Evolutionary conservation across 2,329 filamentous ascomycete species (phyloP).

Genomic region (Pseudogymnoascus verrucosus): DNA sequence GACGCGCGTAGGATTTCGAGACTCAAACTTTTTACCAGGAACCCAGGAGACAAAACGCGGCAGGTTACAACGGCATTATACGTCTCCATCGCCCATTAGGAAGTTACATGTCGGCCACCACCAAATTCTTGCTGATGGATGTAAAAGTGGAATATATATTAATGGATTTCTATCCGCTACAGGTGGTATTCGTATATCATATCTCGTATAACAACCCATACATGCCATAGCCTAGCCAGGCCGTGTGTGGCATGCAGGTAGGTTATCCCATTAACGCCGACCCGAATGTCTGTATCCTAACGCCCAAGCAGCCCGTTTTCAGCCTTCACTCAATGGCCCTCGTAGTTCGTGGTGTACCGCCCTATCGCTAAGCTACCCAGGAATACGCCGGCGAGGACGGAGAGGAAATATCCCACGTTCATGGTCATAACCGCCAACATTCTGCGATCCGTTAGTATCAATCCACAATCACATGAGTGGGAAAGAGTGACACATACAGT

Average conservation of each 20-base stretch:
- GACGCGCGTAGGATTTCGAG: neutral
- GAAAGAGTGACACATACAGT: conserved; percentile 53
- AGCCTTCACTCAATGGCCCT: neutral
- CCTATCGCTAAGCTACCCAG: conserved; percentile 63
- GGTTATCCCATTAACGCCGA: conserved; percentile 1
- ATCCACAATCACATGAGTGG: neutral
- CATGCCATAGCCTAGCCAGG: neutral
- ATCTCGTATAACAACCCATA: neutral
- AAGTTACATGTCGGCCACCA: neutral
- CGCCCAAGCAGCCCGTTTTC: neutral
- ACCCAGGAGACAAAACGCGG: neutral
- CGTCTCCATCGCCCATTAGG: neutral
- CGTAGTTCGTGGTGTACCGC: conserved; percentile 19
- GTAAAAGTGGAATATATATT: neutral
- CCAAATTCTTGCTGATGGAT: neutral
- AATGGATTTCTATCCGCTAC: neutral
- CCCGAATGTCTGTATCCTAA: neutral
- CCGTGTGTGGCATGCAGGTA: neutral
- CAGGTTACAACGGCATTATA: neutral
- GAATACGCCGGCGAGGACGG: conserved; percentile 70
- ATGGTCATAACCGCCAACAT: conserved; percentile 91
- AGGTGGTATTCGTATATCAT: conserved; percentile 3
- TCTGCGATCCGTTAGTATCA: conserved; percentile 36
- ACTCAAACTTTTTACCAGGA: neutral
- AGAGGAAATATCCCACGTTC: conserved; percentile 79